These are phyloP conservation scores for Ustilago trichophora DNA, from an alignment of 1,284 basidiomycete genomes.

Conservation along the genomic window DNA sequence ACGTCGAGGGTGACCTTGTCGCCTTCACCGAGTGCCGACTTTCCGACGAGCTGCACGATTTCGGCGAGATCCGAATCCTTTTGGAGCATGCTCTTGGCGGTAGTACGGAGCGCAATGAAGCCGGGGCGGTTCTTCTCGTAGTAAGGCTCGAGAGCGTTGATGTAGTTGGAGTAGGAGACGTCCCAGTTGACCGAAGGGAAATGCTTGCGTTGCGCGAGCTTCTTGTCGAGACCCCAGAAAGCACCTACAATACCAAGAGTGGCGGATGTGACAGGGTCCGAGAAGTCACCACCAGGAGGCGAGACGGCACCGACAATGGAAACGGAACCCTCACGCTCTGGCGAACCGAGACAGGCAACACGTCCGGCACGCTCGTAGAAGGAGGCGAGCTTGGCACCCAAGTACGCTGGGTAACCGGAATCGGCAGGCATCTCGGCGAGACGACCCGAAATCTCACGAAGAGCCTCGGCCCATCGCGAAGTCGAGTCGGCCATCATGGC, in stretches of 20 bases:
- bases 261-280: slow-evolving; percentile 95
- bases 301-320: slow-evolving; percentile 99
- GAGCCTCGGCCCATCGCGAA: slow-evolving; percentile 98
- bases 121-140: slow-evolving; percentile 88
- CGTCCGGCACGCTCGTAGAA: slow-evolving; percentile 99
- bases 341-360: slow-evolving; percentile 89
- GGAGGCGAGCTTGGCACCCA: slow-evolving; percentile 91
- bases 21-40: slow-evolving; percentile 93
- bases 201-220: slow-evolving; percentile 95
- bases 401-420: slow-evolving; percentile 93
- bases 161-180: slow-evolving; percentile 97
- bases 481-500: slow-evolving; percentile 99
- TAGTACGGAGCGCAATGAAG: slow-evolving; percentile 89
- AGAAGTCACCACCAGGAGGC: slow-evolving; percentile 98
- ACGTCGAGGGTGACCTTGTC: slow-evolving; percentile 99
- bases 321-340: slow-evolving; percentile 87
- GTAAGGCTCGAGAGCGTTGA: slow-evolving; percentile 90
- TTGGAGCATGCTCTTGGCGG: slow-evolving; percentile 94
- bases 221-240: slow-evolving; percentile 81
- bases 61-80: slow-evolving; percentile 98
- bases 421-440: slow-evolving; percentile 99
- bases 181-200: slow-evolving; percentile 99
- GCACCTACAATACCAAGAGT: slow-evolving; percentile 99
- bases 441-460: slow-evolving; percentile 99
- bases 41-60: slow-evolving; percentile 98